Conservation (phyloP, 306 rosid genomes). For the Potentilla sterilis region DNA sequence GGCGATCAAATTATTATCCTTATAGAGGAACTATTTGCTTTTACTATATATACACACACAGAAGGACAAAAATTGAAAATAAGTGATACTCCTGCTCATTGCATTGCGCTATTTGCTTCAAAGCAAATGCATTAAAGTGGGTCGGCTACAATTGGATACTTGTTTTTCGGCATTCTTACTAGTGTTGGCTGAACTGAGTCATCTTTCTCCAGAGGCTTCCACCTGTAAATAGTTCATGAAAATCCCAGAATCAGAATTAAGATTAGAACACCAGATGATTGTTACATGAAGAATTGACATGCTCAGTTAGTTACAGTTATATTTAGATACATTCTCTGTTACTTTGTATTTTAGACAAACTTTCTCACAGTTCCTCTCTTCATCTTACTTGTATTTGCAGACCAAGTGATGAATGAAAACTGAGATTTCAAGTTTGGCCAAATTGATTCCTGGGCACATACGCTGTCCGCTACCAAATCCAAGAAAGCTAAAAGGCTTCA, state of each 20-base stretch:
- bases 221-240: constrained; percentile 37
- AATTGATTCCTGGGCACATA: constrained; percentile 91
- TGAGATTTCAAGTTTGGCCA: constrained; percentile 77
- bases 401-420: constrained; percentile 78
- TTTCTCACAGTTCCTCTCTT: neutral
- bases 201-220: constrained; percentile 69
- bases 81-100: neutral
- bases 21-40: neutral
- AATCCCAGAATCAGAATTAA: neutral
- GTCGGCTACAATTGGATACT: constrained; percentile 60
- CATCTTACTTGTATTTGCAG: constrained; percentile 66
- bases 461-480: constrained; percentile 91
- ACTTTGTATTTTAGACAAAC: neutral
- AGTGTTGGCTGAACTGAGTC: constrained; percentile 77
- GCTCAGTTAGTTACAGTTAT: neutral
- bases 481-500: constrained; percentile 70
- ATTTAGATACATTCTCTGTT: neutral
- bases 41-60: neutral
- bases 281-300: neutral
- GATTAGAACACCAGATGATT: neutral
- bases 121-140: constrained; percentile 21
- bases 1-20: neutral
- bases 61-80: neutral
- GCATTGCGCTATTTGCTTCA: neutral
- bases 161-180: constrained; percentile 86